Conservation (phyloP, 1,284 basidiomycete species). For the Peniophora sp. region DNA sequence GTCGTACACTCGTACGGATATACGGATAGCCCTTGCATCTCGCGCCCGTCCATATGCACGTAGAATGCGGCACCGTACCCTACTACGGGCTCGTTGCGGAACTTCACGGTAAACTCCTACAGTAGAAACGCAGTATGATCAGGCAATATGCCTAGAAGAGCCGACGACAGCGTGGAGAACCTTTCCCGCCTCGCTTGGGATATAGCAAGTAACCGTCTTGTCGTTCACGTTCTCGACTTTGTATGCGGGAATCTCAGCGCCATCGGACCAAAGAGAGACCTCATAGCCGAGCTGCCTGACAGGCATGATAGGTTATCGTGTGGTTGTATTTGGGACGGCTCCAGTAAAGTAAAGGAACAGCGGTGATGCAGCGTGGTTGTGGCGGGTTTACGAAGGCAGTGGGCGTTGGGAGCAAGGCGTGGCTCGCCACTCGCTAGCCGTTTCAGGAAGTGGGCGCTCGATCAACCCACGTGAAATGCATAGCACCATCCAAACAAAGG, state of each 20-base stretch:
- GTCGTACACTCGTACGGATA: background rate
- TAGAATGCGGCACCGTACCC: background rate
- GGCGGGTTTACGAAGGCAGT: too few relatives aligned
- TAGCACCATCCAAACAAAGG: too few relatives aligned
- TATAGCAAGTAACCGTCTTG: background rate
- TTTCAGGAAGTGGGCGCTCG: too few relatives aligned
- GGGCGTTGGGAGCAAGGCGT: too few relatives aligned
- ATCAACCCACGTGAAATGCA: too few relatives aligned
- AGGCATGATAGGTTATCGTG: too few relatives aligned
- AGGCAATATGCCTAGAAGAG: background rate
- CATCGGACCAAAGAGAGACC: background rate
- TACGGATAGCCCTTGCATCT: background rate
- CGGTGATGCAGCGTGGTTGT: too few relatives aligned
- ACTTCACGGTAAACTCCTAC: background rate
- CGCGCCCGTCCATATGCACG: background rate
- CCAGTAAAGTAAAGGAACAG: too few relatives aligned
- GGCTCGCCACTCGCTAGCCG: too few relatives aligned
- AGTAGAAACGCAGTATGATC: background rate
- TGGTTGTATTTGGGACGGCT: too few relatives aligned
- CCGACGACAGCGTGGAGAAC: background rate
- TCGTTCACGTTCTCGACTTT: background rate
- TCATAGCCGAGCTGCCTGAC: background rate
- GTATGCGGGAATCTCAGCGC: background rate
- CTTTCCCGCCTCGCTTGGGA: conserved; percentile 3
- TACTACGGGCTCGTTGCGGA: background rate